These are phyloP conservation scores for Trebouxia gelatinosa DNA, from an alignment of 163 green algal species.

Conservation along the genomic window DNA sequence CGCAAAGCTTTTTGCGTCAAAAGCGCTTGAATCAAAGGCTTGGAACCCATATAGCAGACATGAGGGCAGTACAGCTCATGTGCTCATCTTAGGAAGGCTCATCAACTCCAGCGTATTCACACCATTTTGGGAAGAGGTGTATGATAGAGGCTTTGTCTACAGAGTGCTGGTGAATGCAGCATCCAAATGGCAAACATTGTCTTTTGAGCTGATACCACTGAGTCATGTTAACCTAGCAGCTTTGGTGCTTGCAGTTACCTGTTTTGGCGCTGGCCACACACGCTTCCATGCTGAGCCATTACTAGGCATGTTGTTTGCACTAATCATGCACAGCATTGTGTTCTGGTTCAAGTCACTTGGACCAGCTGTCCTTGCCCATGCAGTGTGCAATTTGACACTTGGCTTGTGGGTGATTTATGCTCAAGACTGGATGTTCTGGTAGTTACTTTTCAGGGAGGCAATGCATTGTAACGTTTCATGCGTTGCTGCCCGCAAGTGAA, in stretches of 20 bases:
- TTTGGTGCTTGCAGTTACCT: neutral
- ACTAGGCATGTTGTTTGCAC: constrained; percentile 15
- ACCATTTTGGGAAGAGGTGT: constrained; percentile 6
- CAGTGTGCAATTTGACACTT: neutral
- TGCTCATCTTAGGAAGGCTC: neutral
- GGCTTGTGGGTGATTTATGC: neutral
- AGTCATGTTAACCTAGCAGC: neutral
- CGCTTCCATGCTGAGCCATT: neutral
- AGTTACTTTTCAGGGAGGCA: neutral
- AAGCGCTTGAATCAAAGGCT: neutral
- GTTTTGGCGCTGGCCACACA: constrained; percentile 20
- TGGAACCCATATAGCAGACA: constrained; percentile 20
- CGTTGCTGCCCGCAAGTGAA: too few relatives aligned
- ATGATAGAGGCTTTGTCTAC: constrained; percentile 10
- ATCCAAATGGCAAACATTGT: neutral
- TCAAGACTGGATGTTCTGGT: constrained; percentile 21
- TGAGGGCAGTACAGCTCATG: constrained; percentile 4
- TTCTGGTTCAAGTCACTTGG: constrained; percentile 1
- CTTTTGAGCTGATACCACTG: neutral
- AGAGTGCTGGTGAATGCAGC: neutral
- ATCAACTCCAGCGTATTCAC: constrained; percentile 5
- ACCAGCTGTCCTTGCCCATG: neutral
- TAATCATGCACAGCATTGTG: constrained; percentile 8
- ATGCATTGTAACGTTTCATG: neutral
- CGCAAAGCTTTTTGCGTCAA: neutral